Base-by-base conservation (phyloP, 208 protist genomes). In the Leptomonas pyrrhocoris region DNA sequence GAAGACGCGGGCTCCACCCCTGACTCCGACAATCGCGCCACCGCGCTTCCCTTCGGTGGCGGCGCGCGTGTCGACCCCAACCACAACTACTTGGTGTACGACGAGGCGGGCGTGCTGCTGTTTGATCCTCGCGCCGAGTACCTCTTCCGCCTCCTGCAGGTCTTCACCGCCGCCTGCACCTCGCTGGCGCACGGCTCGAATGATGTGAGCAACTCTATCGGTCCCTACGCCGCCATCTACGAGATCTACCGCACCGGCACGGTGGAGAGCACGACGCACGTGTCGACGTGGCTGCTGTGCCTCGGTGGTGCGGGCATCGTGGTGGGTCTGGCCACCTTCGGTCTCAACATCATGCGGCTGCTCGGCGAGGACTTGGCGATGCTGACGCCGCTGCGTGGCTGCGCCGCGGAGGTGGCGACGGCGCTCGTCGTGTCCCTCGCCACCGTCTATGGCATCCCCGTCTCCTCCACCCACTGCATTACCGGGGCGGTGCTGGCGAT, bases 391-490 rank as follows among this genome's bases (percentile, higher is more conserved):
- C 85, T 80, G 63, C 81, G 83, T 31, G 83, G 83, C 19, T 93
- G 86, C 81, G 85, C 81, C 16, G 87, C 86, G 21, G 85, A 95
- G 71, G 79, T 95, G 15, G 79, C 87, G 19, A 77, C 85, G 13
- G 90, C 90, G 13, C 53, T 93, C 0, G 84, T 92, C 21, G 81
- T 97, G 7, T 89, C 93, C 36, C 79, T 95, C 54, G 86, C 89
- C 30, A 94, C 89, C 21, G 78, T 61, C 60, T 88, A 86, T 53
- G 85, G 84, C 50, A 80, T 96, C 53, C 92, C 93, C 38, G 86
- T 98, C 34, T 94, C 85, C 2, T 96, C 92, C 18, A 98, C 95
- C 7, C 93, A 98, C 77, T 93, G 88, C 73, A 95, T 93, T 59
- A 91, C 92, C 11, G 94, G 94, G 19, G 88, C 89, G n/a, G 81